These are phyloP conservation scores for Sodiomyces alkalinus DNA, from an alignment of 2,329 filamentous ascomycete species.

Conservation along the genomic window DNA sequence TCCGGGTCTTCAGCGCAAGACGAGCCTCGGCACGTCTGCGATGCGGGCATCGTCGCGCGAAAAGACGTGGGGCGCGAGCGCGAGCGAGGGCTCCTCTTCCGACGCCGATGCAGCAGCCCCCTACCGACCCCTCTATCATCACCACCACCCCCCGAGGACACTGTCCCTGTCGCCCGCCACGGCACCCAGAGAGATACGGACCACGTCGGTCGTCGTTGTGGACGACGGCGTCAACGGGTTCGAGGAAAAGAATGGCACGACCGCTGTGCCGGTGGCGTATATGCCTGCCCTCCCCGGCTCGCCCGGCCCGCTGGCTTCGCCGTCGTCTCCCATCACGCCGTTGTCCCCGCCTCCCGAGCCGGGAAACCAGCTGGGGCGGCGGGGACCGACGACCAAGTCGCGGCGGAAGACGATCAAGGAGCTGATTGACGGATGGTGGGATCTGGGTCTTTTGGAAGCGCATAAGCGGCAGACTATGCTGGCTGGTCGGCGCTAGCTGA, in stretches of 20 bases:
- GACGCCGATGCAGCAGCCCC: constrained; percentile 10
- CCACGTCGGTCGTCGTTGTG: constrained; percentile 1
- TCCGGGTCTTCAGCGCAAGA: constrained; percentile 4
- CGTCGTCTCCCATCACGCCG: constrained; percentile 9
- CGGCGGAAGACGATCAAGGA: constrained; percentile 31
- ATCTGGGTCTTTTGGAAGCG: constrained; percentile 32
- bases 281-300: constrained; percentile 5
- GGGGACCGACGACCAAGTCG: constrained; percentile 11
- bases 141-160: too few species aligned
- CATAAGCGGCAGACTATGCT: constrained; percentile 25
- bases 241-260: background rate
- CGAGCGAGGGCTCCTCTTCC: constrained; percentile 14
- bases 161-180: constrained; percentile 17
- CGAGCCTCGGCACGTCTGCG: constrained; percentile 20
- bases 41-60: constrained; percentile 15
- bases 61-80: constrained; percentile 15
- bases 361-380: constrained; percentile 1
- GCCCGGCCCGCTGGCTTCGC: constrained; percentile 3
- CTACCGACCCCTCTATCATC: too few species aligned
- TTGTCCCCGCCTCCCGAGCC: constrained; percentile 9
- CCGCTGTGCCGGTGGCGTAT: constrained; percentile 7
- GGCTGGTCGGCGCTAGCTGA: background rate
- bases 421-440: constrained; percentile 39
- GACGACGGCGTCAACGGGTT: constrained; percentile 1
- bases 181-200: constrained; percentile 16